Evolutionary conservation across 2,329 filamentous ascomycete genomes (phyloP).

Genomic region (Scytalidium sp.): DNA sequence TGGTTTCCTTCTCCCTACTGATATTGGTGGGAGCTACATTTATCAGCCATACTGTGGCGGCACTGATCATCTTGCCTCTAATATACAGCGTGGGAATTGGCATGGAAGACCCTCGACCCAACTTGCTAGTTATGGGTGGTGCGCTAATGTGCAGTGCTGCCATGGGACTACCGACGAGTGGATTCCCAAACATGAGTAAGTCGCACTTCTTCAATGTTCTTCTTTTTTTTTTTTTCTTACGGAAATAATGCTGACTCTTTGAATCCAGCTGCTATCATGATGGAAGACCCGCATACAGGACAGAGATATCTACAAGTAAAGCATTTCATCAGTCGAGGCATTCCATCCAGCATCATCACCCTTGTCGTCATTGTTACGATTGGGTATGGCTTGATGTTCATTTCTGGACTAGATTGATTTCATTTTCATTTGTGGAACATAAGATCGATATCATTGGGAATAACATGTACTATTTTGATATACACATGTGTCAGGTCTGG

Average conservation of each 20-base stretch:
- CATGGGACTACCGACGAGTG: constrained; percentile 93
- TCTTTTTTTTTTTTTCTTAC: constrained; percentile 2
- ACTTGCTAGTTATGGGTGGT: constrained; percentile 90
- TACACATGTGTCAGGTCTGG: too few species aligned
- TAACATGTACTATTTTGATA: too few species aligned
- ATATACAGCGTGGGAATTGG: constrained; percentile 79
- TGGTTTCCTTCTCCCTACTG: constrained; percentile 79
- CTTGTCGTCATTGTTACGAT: constrained; percentile 81
- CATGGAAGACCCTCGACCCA: constrained; percentile 90
- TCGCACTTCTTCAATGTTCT: constrained; percentile 27
- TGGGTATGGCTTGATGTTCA: constrained; percentile 84
- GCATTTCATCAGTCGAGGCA: constrained; percentile 92
- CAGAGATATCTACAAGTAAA: constrained; percentile 88
- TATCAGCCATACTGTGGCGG: constrained; percentile 95
- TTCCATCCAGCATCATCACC: constrained; percentile 81
- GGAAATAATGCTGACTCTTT: constrained; percentile 2
- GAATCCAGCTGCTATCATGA: constrained; percentile 87
- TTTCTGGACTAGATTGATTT: constrained; percentile 16
- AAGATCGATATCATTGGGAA: too few species aligned
- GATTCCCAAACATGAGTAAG: constrained; percentile 99
- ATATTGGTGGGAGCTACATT: constrained; percentile 95
- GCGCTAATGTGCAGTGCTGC: constrained; percentile 97
- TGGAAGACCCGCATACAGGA: constrained; percentile 88
- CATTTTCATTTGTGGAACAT: too few species aligned
- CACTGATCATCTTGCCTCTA: constrained; percentile 88